phyloP scores from a whole-genome alignment of 768 basidiomycete genomes.

The Lactarius indigo region DNA sequence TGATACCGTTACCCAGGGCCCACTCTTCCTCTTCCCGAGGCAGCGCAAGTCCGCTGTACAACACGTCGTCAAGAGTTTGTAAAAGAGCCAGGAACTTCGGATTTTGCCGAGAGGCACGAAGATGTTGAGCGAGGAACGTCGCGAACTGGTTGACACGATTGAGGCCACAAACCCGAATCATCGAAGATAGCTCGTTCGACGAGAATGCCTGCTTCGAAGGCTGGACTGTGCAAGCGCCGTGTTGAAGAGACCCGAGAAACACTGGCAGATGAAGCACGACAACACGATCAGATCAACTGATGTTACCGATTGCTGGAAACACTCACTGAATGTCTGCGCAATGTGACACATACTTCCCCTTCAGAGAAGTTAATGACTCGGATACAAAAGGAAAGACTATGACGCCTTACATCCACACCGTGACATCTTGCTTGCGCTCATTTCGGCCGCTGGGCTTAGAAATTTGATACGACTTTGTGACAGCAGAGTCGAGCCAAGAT shows the following conservation, averaged over 20 bases:
- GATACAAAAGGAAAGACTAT: constrained; percentile 27
- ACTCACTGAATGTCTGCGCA: constrained; percentile 70
- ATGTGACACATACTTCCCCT: constrained; percentile 87
- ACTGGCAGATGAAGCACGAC: constrained; percentile 40
- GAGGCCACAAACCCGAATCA: constrained; percentile 62
- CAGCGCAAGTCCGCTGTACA: constrained; percentile 64
- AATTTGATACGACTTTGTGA: constrained; percentile 56
- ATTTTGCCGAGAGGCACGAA: constrained; percentile 56
- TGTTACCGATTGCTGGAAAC: constrained; percentile 9
- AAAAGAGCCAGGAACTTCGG: constrained; percentile 59
- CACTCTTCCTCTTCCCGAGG: constrained; percentile 67
- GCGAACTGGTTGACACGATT: constrained; percentile 77
- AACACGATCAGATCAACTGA: constrained; percentile 27
- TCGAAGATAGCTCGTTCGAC: constrained; percentile 65
- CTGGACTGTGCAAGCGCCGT: constrained; percentile 70
- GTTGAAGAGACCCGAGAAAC: constrained; percentile 67
- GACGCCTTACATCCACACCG: constrained; percentile 63
- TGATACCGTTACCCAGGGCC: constrained; percentile 61
- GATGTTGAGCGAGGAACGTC: constrained; percentile 60
- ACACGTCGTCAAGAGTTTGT: constrained; percentile 53
- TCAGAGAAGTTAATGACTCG: constrained; percentile 35
- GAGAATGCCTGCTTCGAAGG: constrained; percentile 63
- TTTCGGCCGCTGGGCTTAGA: constrained; percentile 41
- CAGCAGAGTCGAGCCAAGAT: constrained; percentile 59
- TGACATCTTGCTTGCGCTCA: constrained; percentile 59